A percentile compares a stretch with the other conserved stretches of the same genome.
Evolutionary conservation across 768 basidiomycete genomes (phyloP).

Genomic region (Lentinus brumalis): DNA sequence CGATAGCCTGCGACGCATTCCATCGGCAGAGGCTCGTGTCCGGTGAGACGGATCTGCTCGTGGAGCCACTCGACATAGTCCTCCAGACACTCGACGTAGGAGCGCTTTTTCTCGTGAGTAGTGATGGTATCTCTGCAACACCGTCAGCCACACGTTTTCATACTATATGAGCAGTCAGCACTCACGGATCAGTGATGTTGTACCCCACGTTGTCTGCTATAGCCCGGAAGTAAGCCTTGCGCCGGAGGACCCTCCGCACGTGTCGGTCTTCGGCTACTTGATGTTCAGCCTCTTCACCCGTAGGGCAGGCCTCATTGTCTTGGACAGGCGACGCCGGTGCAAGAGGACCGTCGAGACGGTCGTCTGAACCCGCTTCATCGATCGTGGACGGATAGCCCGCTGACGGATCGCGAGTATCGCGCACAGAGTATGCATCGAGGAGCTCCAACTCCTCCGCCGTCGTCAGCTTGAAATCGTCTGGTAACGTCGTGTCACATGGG

Average conservation of each 20-base stretch:
- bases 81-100: constrained; percentile 73
- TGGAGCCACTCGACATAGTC: constrained; percentile 70
- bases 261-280: too few species aligned
- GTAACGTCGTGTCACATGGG: too few species aligned
- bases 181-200: constrained; percentile 62
- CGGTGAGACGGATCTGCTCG: constrained; percentile 55
- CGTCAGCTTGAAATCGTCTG: too few species aligned
- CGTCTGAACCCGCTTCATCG: too few species aligned
- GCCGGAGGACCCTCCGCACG: constrained; percentile 46
- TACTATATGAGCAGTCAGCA: constrained; percentile 4
- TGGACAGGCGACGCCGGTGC: too few species aligned
- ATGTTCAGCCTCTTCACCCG: too few species aligned
- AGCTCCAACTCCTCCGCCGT: too few species aligned
- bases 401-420: too few species aligned
- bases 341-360: too few species aligned
- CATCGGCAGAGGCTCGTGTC: constrained; percentile 42
- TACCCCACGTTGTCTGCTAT: constrained; percentile 60
- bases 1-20: constrained; percentile 40
- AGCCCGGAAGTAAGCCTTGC: constrained; percentile 59
- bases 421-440: too few species aligned
- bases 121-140: constrained; percentile 64
- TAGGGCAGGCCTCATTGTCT: too few species aligned
- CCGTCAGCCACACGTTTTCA: constrained; percentile 4
- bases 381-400: too few species aligned
- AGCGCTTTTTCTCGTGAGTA: constrained; percentile 76